Evolutionary conservation across 225 moss, liverwort and hornwort genomes (phyloP), one percentile per base, ranked within the genome.

Genomic region (Antitrichia curtipendula): DNA sequence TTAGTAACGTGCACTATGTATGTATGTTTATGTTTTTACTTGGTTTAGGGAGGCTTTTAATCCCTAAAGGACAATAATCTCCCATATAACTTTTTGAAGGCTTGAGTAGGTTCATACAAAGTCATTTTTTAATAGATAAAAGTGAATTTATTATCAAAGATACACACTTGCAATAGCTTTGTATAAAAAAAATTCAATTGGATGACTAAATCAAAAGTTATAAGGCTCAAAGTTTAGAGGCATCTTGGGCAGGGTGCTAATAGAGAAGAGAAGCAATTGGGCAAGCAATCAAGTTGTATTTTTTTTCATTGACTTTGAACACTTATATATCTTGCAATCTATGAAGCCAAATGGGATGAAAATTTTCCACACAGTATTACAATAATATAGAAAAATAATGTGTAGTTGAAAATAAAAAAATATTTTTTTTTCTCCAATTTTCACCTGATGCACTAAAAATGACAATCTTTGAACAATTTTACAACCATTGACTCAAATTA

Each of bases 231-330:
- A 72, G 6, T 28, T 72, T 45, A 72, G 17, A 9, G 6, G 3
- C 6, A 27, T 0, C 2, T 28, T 25, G 0, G 6, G 2, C 5
- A 28, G 0, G 0, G 0, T 9, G 10, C 10, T 17, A 45, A 12
- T 13, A 16, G 23, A 45, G 10, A 28, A 2, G 9, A 1, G 1
- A 43, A 43, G 5, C 4, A n/a, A n/a, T n/a, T n/a, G n/a, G n/a
- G n/a, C n/a, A 43, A 1, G 28, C 1, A 45, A 3, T 45, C 45
- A 45, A 45, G 5, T 0, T 9, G 1, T 43, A 16, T 27, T 16
- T 43, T 43, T 28, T 45, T 72, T 28, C 28, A 41, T 25, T 70
- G 3, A 17, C 2, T 71, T 71, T 24, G 14, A 27, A 71, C 0
- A 0, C 6, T 43, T 10, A 45, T 6, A 71, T 70, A 25, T 25